Evolutionary conservation across 495 filamentous ascomycete species (phyloP), one percentile per base, ranked within the genome.

Genomic region (Achaetomiella virescens): DNA sequence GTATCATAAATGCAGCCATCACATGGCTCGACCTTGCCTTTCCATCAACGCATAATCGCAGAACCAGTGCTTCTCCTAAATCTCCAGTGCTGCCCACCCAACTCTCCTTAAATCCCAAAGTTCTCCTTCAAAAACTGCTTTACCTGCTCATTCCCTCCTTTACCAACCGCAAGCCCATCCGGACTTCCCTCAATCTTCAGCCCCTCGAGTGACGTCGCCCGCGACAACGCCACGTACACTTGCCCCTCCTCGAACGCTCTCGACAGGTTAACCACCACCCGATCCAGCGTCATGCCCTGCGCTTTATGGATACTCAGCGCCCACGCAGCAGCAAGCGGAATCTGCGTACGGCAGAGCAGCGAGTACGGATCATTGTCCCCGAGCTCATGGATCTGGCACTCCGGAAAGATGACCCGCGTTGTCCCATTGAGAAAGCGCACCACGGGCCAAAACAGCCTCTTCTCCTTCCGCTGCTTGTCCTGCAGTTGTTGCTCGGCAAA

Each of bases 291-390:
- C 65, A 97, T 89, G 6, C 91, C 91, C 66, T 98, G 92, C 3
- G 90, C 87, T 72, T 96, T 96, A 76, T 98, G 92, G 48, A 97
- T 95, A 0, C 85, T 91, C 45, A 98, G 72, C 12, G 92, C 93
- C 91, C 93, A 98, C 1, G 91, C 93, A 0, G 95, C 76, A 24
- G 95, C 91, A 14, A 98, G 77, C 2, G 92, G 88, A 61, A 91
- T 70, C 66, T 91, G 88, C 80, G 70, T 89, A 85, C 58, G 90
- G 83, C 54, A 90, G 72, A 77, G 90, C 83, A 59, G 81, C 72
- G 54, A 88, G 71, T 57, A 80, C 49, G 76, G 74, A 29, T 61
- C 20, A 17, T 65, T 58, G 35, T 78, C 70, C 5, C 81, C 80
- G 0, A 78, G 47, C 27, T 78, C 72, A 35, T 66, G 70, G 9